A percentile compares a stretch with the other conserved stretches of the same genome.
These are phyloP conservation scores for Aspergillus luchuensis DNA, from an alignment of 2,329 filamentous ascomycete species.

Conservation along the genomic window DNA sequence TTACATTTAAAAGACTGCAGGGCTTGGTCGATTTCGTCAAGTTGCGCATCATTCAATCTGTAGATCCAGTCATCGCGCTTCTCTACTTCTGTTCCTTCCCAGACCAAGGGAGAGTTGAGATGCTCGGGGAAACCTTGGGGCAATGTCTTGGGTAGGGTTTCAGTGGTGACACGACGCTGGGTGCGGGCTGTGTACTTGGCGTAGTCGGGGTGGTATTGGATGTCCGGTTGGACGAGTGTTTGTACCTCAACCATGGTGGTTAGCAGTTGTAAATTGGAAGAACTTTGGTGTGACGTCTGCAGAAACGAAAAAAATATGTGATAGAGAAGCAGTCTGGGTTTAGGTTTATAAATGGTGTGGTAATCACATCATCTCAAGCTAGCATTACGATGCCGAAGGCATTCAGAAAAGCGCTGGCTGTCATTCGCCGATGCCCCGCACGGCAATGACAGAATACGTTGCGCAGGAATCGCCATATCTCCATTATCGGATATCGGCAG, in stretches of 20 bases:
- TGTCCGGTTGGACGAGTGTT: constrained; percentile 30
- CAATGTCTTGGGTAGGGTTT: constrained; percentile 28
- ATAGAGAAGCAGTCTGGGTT: no score
- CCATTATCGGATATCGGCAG: neutral
- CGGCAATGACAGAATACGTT: neutral
- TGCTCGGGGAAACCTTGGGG: constrained; percentile 47
- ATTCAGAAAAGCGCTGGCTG: neutral
- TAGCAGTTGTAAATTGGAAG: neutral
- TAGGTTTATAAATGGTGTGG: neutral
- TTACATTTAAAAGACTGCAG: constrained; percentile 47
- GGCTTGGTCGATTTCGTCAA: constrained; percentile 48
- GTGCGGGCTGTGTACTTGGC: constrained; percentile 29
- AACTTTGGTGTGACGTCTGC: no score
- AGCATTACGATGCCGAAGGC: neutral
- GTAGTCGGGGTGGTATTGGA: constrained; percentile 32
- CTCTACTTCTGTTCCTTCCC: constrained; percentile 47
- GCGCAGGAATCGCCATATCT: neutral
- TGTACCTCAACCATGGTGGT: neutral
- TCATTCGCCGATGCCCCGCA: neutral
- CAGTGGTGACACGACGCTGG: constrained; percentile 23
- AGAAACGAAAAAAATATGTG: no score
- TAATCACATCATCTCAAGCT: neutral
- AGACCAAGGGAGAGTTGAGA: constrained; percentile 49
- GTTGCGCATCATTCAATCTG: constrained; percentile 37
- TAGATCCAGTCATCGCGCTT: constrained; percentile 46